Percentiles rank a stretch among this genome's conserved stretches.
phyloP scores from a whole-genome alignment of 2,329 filamentous ascomycete genomes.

The Gnomoniopsis sp. region DNA sequence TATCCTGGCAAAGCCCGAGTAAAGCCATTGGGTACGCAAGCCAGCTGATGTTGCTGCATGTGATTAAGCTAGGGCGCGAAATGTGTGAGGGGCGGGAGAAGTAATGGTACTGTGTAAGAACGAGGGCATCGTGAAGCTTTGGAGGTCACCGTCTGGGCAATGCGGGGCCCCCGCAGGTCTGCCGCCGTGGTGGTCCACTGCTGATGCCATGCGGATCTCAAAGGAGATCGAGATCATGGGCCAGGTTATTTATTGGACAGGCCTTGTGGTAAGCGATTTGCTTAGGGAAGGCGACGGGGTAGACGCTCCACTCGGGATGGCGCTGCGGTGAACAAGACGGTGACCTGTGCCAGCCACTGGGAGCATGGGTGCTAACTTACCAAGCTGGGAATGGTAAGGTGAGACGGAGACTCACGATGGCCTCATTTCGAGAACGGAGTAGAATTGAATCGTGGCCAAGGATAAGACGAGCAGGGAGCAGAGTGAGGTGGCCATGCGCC shows the following conservation, averaged over 20 bases:
- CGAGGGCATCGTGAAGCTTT: constrained; percentile 1
- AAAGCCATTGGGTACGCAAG: background rate
- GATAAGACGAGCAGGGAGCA: background rate
- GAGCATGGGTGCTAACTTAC: background rate
- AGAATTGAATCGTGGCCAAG: background rate
- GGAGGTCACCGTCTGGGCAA: background rate
- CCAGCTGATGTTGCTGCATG: background rate
- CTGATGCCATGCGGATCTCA: background rate
- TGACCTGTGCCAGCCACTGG: background rate
- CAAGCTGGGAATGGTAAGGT: constrained; percentile 3
- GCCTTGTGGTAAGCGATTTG: background rate
- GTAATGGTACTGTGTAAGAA: no score
- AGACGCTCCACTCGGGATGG: constrained; percentile 1
- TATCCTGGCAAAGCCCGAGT: no score
- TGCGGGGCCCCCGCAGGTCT: background rate
- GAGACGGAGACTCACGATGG: constrained; percentile 8
- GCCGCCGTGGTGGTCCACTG: background rate
- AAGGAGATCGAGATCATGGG: background rate
- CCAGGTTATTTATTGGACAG: background rate
- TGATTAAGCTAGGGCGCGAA: background rate
- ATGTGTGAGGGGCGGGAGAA: background rate
- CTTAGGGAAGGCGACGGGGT: background rate
- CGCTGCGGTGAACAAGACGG: background rate
- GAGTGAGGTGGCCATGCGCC: background rate
- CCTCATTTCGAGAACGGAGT: background rate